Evolutionary conservation across 805 yeast genomes (phyloP).

Genomic region (Yarrowia sp.): DNA sequence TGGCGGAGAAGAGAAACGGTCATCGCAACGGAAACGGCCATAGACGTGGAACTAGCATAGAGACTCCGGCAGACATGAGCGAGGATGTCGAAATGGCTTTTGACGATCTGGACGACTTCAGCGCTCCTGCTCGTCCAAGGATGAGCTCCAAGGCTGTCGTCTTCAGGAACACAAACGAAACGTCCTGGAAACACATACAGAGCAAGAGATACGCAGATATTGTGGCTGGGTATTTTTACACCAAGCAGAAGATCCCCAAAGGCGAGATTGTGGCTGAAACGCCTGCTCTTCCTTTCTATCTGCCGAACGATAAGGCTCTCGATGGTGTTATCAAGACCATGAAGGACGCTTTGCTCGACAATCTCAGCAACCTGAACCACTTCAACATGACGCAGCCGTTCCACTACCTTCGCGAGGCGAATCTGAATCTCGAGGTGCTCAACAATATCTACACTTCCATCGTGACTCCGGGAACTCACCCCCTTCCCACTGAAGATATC

Average conservation of each 20-base stretch:
- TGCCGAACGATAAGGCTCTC: background rate
- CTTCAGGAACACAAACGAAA: background rate
- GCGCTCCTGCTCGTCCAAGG: background rate
- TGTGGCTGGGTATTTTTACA: background rate
- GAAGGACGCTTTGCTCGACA: background rate
- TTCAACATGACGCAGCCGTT: conserved; percentile 2
- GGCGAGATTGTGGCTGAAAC: background rate
- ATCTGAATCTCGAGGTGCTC: background rate
- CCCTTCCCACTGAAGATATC: background rate
- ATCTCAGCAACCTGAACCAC: background rate
- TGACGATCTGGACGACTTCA: no score
- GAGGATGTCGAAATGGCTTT: background rate
- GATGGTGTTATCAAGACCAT: background rate
- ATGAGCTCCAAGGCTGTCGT: background rate
- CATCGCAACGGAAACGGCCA: background rate
- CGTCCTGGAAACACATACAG: conserved; percentile 12
- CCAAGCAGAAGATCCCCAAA: conserved; percentile 3
- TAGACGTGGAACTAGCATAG: background rate
- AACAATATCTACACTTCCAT: background rate
- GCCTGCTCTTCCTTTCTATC: background rate
- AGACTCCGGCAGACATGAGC: no score
- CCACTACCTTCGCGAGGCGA: conserved; percentile 1
- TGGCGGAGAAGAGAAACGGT: background rate
- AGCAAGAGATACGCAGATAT: conserved; percentile 3
- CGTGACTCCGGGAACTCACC: background rate